Evolutionary conservation across 2,329 filamentous ascomycete genomes (phyloP).

Genomic region (Fusarium paranaense): DNA sequence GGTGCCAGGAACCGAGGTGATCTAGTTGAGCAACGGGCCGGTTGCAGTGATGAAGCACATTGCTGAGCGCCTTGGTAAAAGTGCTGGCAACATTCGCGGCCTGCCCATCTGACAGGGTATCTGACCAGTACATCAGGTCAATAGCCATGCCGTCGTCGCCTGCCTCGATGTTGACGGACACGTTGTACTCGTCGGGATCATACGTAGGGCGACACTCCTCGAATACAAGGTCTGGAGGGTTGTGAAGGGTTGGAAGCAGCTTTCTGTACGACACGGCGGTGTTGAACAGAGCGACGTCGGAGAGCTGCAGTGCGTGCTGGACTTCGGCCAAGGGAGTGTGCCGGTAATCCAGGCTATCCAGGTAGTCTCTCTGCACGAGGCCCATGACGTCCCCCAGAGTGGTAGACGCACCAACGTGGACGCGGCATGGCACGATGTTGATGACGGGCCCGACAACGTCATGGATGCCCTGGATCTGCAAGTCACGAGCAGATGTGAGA

Average conservation of each 20-base stretch:
- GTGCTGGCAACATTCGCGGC: slow-evolving; percentile 32
- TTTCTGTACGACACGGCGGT: slow-evolving; percentile 41
- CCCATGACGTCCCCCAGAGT: slow-evolving; percentile 7
- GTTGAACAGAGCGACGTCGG: slow-evolving; percentile 38
- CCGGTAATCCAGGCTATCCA: slow-evolving; percentile 28
- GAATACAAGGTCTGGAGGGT: slow-evolving; percentile 28
- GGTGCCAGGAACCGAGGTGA: slow-evolving; percentile 13
- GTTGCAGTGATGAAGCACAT: slow-evolving; percentile 26
- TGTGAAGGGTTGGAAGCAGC: slow-evolving; percentile 13
- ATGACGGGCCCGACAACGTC: slow-evolving; percentile 65
- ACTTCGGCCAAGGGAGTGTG: slow-evolving; percentile 30
- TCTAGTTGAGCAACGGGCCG: slow-evolving; percentile 14
- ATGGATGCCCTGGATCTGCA: slow-evolving; percentile 58
- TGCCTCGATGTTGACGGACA: slow-evolving; percentile 37
- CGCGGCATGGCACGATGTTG: slow-evolving; percentile 67
- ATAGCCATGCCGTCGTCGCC: slow-evolving; percentile 32
- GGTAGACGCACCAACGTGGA: slow-evolving; percentile 44
- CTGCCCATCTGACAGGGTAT: slow-evolving; percentile 30
- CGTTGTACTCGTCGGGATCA: slow-evolving; percentile 38
- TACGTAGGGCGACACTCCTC: slow-evolving; percentile 40
- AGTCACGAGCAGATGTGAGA: slow-evolving; percentile 63
- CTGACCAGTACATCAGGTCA: slow-evolving; percentile 41
- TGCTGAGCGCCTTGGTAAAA: slow-evolving; percentile 32
- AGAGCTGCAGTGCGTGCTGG: slow-evolving; percentile 37
- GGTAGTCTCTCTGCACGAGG: slow-evolving; percentile 23